phyloP scores from a whole-genome alignment of 345 rosid species.

The Lumnitzera racemosa region DNA sequence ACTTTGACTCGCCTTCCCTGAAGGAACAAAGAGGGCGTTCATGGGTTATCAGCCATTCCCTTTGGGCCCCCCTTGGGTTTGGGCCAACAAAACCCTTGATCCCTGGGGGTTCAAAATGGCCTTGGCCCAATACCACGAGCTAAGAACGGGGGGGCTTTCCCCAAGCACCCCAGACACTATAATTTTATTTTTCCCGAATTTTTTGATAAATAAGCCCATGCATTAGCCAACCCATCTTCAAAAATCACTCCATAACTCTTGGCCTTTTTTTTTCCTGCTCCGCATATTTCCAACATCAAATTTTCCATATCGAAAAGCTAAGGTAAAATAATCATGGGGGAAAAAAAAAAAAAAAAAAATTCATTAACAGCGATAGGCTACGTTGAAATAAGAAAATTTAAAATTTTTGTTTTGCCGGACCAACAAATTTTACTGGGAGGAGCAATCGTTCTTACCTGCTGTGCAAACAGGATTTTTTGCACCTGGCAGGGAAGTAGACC shows the following conservation, averaged over 20 bases:
- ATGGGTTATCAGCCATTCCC: conserved; percentile 83
- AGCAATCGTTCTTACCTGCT: conserved; percentile 19
- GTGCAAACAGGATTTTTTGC: conserved; percentile 43
- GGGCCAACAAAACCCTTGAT: conserved; percentile 44
- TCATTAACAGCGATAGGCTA: too few relatives aligned
- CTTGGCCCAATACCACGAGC: conserved; percentile 77
- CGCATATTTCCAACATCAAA: background rate
- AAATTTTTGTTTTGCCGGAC: too few relatives aligned
- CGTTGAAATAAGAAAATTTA: too few relatives aligned
- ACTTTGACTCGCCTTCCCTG: conserved; percentile 51
- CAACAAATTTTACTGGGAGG: too few relatives aligned
- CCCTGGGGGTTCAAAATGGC: conserved; percentile 30
- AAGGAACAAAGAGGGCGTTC: conserved; percentile 59
- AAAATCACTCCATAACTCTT: conserved; percentile 59
- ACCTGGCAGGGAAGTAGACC: conserved; percentile 66
- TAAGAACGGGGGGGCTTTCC: conserved; percentile 83
- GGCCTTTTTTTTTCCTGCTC: conserved; percentile 30
- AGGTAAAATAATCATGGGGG: background rate
- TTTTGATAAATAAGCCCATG: conserved; percentile 36
- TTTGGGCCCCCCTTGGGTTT: conserved; percentile 66
- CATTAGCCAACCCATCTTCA: conserved; percentile 35
- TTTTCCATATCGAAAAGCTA: background rate
- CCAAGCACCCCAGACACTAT: conserved; percentile 71
- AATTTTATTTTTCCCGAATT: conserved; percentile 41
- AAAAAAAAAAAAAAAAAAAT: too few relatives aligned